Evolutionary conservation across 805 yeast species (phyloP), one percentile per base, ranked within the genome.

Genomic region (Pichia exigua): DNA sequence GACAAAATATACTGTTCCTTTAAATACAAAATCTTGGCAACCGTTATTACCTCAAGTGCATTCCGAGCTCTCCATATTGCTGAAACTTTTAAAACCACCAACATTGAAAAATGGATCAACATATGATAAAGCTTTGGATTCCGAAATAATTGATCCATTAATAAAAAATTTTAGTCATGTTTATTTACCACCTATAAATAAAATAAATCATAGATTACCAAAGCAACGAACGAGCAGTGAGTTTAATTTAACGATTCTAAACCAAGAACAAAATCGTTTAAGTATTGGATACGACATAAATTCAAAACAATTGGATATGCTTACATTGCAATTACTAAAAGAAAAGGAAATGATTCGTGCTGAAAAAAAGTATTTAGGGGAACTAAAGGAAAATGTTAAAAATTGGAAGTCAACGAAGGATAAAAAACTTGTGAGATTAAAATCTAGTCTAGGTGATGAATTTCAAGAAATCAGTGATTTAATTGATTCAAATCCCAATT

Each of bases 221-320:
- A 32, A 41, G 13, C 26, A 24, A 4, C 44, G 42, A 22, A 54
- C 46, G 26, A 63, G 60, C 22, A 46, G 53, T 13, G 60, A 62
- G 2, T 53, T 66, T 13, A 63, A 65, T 50, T 61, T 64, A 49
- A 63, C 61, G 30, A 54, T 54, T 18, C 44, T 64, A 21, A 54
- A 50, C 43, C 57, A 56, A 5, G 64, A 63, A 22, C 61, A 54
- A 27, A 46, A 47, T 1, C 45, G 65, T 21, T 51, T 66, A 17
- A 57, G 55, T 20, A 49, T 61, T 8, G 57, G 63, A 32, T 59
- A 62, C 38, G 60, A 61, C 46, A 65, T 62, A 8, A 65, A 61
- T 44, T 45, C 60, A n/a, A 54, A 55, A 30, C 69, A 66, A 46
- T 43, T 64, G 18, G 65, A 64, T 21, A 53, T 48, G 10, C 52